phyloP scores from a whole-genome alignment of 371 early-diverging fungal species.

The Mucor racemosus region DNA sequence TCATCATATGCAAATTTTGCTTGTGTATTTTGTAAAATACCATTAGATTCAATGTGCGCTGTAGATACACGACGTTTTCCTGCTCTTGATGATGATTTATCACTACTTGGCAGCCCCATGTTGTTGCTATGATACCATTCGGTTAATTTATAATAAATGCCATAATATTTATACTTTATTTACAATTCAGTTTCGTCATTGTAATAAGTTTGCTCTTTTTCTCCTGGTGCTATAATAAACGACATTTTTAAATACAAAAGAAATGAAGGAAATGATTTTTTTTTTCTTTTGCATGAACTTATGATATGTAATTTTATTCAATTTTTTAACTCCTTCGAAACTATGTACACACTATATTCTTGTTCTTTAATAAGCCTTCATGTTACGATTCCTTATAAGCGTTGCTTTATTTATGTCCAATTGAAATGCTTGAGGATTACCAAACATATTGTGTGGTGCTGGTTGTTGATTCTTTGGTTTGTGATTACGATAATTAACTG shows the following conservation, averaged over 20 bases:
- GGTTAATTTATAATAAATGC: not conserved
- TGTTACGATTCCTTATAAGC: constrained; percentile 43
- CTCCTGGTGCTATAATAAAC: constrained; percentile 24
- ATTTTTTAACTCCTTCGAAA: not conserved
- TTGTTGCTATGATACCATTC: not conserved
- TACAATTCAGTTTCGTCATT: not conserved
- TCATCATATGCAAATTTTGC: constrained; percentile 23
- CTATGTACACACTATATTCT: not conserved
- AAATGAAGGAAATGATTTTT: no score
- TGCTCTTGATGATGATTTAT: not conserved
- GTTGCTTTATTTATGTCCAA: constrained; percentile 56
- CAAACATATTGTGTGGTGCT: not conserved
- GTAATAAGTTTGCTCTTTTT: constrained; percentile 10
- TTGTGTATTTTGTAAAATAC: not conserved
- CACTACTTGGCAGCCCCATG: not conserved
- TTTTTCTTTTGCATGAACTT: constrained; percentile 5
- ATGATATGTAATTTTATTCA: not conserved
- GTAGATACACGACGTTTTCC: not conserved
- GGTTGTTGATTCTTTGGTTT: not conserved
- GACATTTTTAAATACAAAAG: not conserved
- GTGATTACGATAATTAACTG: constrained; percentile 7
- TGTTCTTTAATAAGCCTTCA: not conserved
- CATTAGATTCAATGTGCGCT: not conserved
- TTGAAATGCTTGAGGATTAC: constrained; percentile 33
- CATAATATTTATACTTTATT: not conserved